Evolutionary conservation across 2,329 filamentous ascomycete genomes (phyloP), one percentile per base, ranked within the genome.

Genomic region (Aspergillus candidus): DNA sequence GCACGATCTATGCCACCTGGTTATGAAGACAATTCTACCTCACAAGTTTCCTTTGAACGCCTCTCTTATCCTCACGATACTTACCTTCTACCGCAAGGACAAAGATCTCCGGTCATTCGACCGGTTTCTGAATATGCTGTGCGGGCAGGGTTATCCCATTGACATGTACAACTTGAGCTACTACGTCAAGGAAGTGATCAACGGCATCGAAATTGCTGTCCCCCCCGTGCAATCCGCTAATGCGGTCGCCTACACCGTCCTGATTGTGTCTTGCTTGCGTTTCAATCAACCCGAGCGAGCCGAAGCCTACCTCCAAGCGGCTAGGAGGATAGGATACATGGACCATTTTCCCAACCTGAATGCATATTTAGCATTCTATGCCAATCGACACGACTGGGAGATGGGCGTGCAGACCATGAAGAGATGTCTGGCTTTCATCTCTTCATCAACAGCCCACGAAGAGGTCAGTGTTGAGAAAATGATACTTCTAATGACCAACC

Each of bases 91-190:
- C 46, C 64, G 62, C 35, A 70, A 67, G 47, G 59, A 63, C 2
- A 67, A 65, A 42, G 65, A 71, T 35, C 56, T 71, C 4, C 63
- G 61, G 34, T 57, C 59, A n/a, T 70, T 70, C 33, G 66, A 71
- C 39, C 44, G 62, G 15, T 68, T 70, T 40, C 46, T 71, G 29
- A 52, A 60, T 34, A 63, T 65, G 56, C 48, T 70, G 10, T 56
- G 59, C 29, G 66, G 65, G 3, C 51, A 62, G 29, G 56, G 58
- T 2, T 66, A 63, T 35, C 56, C 62, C 7, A 55, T 64, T 7
- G 67, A 69, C 31, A 40, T 70, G 40, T 56, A 56, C 2, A 51
- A 49, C 4, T 44, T 59, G 12, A 51, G 53, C 7, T 48, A 44
- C 15, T 68, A 57, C 40, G 51, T 50, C 35, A 49, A 46, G n/a